Evolutionary conservation across 306 rosid genomes (phyloP).

Genomic region (Castanospermum australe): DNA sequence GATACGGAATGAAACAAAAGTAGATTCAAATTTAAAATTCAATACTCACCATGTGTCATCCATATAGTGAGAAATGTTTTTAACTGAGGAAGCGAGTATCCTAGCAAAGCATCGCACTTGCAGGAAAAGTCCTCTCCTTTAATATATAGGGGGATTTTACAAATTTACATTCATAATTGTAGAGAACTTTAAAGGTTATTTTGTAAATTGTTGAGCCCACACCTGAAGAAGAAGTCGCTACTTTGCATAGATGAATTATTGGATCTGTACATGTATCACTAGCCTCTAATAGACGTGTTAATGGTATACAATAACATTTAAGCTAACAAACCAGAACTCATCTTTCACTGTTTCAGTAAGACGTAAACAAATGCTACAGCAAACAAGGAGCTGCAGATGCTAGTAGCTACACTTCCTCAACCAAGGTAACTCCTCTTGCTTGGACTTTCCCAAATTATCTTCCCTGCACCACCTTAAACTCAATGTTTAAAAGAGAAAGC

Average conservation of each 20-base stretch:
- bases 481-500: neutral
- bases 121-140: too few species aligned
- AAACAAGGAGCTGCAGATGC: slow-evolving; percentile 29
- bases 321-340: slow-evolving; percentile 23
- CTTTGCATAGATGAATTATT: slow-evolving; percentile 27
- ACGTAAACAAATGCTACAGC: slow-evolving; percentile 22
- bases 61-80: too few species aligned
- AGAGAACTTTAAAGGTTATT: too few species aligned
- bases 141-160: too few species aligned
- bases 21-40: too few species aligned
- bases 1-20: too few species aligned
- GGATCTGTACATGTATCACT: slow-evolving; percentile 41
- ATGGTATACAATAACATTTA: slow-evolving; percentile 25
- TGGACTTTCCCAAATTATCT: slow-evolving; percentile 4
- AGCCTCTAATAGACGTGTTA: slow-evolving; percentile 28
- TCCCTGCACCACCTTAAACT: slow-evolving; percentile 32
- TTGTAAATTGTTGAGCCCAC: slow-evolving; percentile 1
- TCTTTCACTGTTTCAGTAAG: neutral
- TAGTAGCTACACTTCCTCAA: slow-evolving; percentile 25
- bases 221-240: slow-evolving; percentile 29
- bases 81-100: too few species aligned
- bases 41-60: too few species aligned
- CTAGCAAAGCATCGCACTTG: too few species aligned
- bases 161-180: neutral
- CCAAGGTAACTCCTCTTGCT: slow-evolving; percentile 19